These are phyloP conservation scores for Xylaria grammica DNA, from an alignment of 495 filamentous ascomycete genomes.

Conservation along the genomic window DNA sequence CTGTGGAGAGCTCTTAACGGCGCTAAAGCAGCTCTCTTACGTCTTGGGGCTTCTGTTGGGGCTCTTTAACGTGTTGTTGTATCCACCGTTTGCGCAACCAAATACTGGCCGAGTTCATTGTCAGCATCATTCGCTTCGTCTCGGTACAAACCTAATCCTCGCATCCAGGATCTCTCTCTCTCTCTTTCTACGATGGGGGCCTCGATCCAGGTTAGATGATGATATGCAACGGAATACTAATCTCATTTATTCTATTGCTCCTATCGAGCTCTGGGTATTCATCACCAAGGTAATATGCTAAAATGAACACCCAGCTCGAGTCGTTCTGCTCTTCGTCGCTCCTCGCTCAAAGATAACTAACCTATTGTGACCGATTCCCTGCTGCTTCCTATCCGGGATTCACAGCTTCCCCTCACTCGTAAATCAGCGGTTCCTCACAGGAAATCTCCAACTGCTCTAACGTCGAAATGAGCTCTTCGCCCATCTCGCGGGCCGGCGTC, in stretches of 20 bases:
- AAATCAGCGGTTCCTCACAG: neutral
- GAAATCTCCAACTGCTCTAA: conserved; percentile 1
- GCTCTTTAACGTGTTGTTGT: neutral
- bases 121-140: neutral
- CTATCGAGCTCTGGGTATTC: too few relatives aligned
- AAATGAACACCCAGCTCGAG: neutral
- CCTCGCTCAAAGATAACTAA: neutral
- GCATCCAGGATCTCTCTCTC: too few relatives aligned
- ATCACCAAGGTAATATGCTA: neutral
- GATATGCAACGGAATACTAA: too few relatives aligned
- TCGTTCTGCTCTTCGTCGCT: neutral
- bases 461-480: conserved; percentile 11
- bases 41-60: neutral
- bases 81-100: neutral
- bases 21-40: conserved; percentile 13
- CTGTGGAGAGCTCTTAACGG: conserved; percentile 14
- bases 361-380: neutral
- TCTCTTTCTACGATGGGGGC: too few relatives aligned
- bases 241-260: too few relatives aligned
- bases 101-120: too few relatives aligned
- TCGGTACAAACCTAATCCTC: neutral
- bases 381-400: neutral
- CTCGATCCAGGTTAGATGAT: too few relatives aligned
- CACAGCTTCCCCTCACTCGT: neutral
- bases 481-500: conserved; percentile 1